Conservation (phyloP, 1,284 basidiomycete genomes). For the Kalmanozyma brasiliensis region DNA sequence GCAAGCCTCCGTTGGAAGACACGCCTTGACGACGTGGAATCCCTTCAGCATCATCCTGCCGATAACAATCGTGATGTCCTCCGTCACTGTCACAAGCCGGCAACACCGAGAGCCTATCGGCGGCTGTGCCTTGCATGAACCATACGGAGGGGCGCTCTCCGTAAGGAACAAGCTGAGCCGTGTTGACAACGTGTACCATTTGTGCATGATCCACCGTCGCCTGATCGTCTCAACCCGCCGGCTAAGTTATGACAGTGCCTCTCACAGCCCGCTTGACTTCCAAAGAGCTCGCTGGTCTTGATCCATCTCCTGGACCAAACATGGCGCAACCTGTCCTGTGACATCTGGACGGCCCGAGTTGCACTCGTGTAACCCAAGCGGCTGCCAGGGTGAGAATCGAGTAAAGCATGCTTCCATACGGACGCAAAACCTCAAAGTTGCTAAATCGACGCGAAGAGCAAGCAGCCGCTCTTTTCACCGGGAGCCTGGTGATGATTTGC, state of each 20-base stretch:
- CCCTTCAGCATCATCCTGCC: not conserved
- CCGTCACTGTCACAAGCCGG: too few relatives aligned
- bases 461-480: conserved; percentile 11
- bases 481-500: not conserved
- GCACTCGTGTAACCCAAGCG: too few relatives aligned
- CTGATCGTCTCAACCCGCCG: conserved; percentile 2
- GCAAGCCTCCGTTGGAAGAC: conserved; percentile 8
- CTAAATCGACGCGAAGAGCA: conserved; percentile 9
- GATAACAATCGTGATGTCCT: conserved; percentile 1
- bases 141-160: conserved; percentile 2
- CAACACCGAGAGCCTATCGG: not conserved
- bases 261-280: not conserved
- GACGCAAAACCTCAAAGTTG: too few relatives aligned
- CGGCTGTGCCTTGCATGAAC: conserved; percentile 3
- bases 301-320: not conserved
- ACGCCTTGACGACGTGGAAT: conserved; percentile 5
- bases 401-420: too few relatives aligned
- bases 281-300: not conserved
- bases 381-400: too few relatives aligned
- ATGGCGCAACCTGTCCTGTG: too few relatives aligned
- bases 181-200: conserved; percentile 4
- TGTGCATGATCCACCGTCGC: too few relatives aligned
- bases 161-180: not conserved
- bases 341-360: too few relatives aligned
- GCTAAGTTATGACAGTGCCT: too few relatives aligned